phyloP scores from a whole-genome alignment of 202 grass and related monocot species.

The Schoenoplectus triqueter region DNA sequence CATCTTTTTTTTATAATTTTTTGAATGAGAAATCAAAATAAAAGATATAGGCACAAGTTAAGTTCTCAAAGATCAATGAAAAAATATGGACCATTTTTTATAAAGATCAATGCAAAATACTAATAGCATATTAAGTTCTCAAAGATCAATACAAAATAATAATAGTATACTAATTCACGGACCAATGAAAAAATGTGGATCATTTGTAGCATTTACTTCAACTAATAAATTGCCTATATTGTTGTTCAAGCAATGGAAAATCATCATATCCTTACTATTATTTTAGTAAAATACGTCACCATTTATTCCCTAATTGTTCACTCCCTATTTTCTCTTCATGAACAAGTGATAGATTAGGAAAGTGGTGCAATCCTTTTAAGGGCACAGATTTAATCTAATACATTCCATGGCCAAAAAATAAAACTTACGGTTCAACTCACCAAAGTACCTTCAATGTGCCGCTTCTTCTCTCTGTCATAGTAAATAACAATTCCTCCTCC shows the following conservation, averaged over 20 bases:
- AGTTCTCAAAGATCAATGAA: not conserved
- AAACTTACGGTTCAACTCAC: slow-evolving; percentile 55
- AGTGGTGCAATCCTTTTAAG: not conserved
- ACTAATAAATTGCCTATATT: not conserved
- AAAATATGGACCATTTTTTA: not conserved
- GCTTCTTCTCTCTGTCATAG: slow-evolving; percentile 83
- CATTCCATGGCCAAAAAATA: not conserved
- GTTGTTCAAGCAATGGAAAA: not conserved
- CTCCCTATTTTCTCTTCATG: not conserved
- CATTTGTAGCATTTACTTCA: not conserved
- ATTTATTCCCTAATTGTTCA: not conserved
- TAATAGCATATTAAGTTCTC: too few relatives aligned
- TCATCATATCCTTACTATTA: not conserved
- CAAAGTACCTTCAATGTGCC: slow-evolving; percentile 94
- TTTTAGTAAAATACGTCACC: not conserved
- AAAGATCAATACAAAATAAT: not conserved
- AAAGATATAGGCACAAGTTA: not conserved
- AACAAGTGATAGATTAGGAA: not conserved
- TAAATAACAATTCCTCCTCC: slow-evolving; percentile 81
- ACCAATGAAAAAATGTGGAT: not conserved
- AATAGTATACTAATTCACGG: not conserved
- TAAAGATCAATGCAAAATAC: too few relatives aligned
- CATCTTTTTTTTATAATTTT: too few relatives aligned
- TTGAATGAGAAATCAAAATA: not conserved
- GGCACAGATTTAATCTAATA: not conserved